Evolutionary conservation across 1,284 basidiomycete genomes (phyloP).

Genomic region (Ustilago nuda): DNA sequence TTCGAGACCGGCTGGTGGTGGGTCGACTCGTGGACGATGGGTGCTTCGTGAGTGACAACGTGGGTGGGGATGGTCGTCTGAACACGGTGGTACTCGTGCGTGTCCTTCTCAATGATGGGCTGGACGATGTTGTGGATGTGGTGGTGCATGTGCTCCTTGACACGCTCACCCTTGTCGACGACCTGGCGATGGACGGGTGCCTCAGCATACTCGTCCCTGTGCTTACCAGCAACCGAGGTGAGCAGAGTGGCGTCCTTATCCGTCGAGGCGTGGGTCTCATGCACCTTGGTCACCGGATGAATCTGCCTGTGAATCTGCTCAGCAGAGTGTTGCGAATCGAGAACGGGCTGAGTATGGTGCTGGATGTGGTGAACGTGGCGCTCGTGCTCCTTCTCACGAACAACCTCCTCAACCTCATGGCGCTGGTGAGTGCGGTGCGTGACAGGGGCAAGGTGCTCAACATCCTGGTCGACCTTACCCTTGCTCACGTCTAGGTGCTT

Average conservation of each 20-base stretch:
- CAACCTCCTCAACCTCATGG: conserved; percentile 69
- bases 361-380: conserved; percentile 68
- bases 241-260: conserved; percentile 68
- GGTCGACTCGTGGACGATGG: conserved; percentile 67
- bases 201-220: conserved; percentile 59
- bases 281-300: conserved; percentile 61
- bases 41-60: conserved; percentile 66
- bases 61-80: conserved; percentile 65
- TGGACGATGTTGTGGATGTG: conserved; percentile 70
- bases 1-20: conserved; percentile 63
- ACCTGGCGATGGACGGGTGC: conserved; percentile 60
- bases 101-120: conserved; percentile 68
- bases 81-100: conserved; percentile 68
- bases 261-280: conserved; percentile 66
- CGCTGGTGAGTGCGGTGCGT: conserved; percentile 64
- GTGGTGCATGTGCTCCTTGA: conserved; percentile 66
- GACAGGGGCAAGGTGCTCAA: conserved; percentile 68
- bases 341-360: conserved; percentile 69
- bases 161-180: conserved; percentile 68
- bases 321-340: conserved; percentile 65
- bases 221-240: conserved; percentile 61
- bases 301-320: conserved; percentile 62
- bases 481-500: conserved; percentile 59
- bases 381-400: conserved; percentile 67
- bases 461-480: conserved; percentile 67